Percentiles rank a stretch among this genome's conserved stretches.
phyloP scores from a whole-genome alignment of 768 basidiomycete species.

The Lactarius sanguifluus region DNA sequence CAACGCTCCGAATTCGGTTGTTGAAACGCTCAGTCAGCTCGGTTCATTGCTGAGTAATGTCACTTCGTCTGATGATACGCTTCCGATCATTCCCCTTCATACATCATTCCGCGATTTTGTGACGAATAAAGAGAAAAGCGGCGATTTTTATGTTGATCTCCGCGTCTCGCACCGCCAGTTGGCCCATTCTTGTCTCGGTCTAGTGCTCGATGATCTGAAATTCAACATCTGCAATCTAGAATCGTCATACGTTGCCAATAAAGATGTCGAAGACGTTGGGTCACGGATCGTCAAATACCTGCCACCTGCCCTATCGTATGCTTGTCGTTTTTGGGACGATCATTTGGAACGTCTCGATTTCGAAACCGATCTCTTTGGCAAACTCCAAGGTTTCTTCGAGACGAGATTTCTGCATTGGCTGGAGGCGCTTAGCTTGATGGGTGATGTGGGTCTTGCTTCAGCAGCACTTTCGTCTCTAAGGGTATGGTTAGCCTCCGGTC shows the following conservation, averaged over 20 bases:
- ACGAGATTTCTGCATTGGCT: too few species aligned
- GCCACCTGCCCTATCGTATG: neutral
- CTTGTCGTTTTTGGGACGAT: constrained; percentile 7
- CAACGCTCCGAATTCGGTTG: neutral
- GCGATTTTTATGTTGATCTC: neutral
- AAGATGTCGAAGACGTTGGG: neutral
- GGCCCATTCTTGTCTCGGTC: neutral
- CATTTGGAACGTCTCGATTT: neutral
- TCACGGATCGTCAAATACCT: neutral
- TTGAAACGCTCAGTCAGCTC: neutral
- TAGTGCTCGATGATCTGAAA: neutral
- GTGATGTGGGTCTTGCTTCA: too few species aligned
- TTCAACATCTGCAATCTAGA: constrained; percentile 15
- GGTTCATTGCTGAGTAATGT: constrained; percentile 12
- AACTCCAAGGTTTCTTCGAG: too few species aligned
- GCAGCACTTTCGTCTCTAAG: too few species aligned
- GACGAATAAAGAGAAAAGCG: neutral
- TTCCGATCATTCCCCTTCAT: constrained; percentile 4
- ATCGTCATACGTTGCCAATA: neutral
- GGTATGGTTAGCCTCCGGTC: too few species aligned
- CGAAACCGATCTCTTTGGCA: neutral
- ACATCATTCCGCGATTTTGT: constrained; percentile 5
- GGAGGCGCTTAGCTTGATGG: too few species aligned
- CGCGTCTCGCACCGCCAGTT: neutral
- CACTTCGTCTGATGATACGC: neutral